These are phyloP conservation scores for Umbilicaria muhlenbergii DNA, from an alignment of 495 filamentous ascomycete species.

Conservation along the genomic window DNA sequence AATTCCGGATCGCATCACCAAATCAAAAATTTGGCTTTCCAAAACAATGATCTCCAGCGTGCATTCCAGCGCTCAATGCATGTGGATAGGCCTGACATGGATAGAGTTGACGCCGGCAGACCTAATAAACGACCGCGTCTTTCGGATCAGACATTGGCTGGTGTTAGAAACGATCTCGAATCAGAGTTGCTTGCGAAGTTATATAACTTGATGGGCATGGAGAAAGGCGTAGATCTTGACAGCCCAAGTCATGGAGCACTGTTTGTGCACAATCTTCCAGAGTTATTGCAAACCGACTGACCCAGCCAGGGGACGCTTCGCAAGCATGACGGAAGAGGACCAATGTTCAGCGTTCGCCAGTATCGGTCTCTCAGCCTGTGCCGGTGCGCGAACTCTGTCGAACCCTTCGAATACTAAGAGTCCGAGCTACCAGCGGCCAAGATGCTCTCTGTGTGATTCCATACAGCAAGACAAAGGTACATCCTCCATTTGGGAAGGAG, in stretches of 20 bases:
- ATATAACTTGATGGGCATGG: background rate
- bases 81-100: slow-evolving; percentile 9
- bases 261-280: no score
- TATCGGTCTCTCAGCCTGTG: slow-evolving; percentile 10
- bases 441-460: slow-evolving; percentile 28
- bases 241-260: no score
- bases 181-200: slow-evolving; percentile 1
- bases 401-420: slow-evolving; percentile 10
- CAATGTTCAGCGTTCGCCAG: slow-evolving; percentile 8
- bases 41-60: background rate
- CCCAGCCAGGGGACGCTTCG: background rate
- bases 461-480: background rate
- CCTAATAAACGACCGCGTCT: slow-evolving; percentile 5
- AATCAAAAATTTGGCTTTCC: slow-evolving; percentile 8
- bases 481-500: slow-evolving; percentile 10
- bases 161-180: background rate
- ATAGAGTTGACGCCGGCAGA: slow-evolving; percentile 1
- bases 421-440: slow-evolving; percentile 22
- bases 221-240: no score
- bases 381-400: slow-evolving; percentile 12
- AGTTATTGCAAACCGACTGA: no score
- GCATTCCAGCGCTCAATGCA: background rate
- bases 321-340: slow-evolving; percentile 7
- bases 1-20: slow-evolving; percentile 3
- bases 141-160: background rate